Base-by-base conservation (phyloP, 495 filamentous ascomycete species). In the Xylaria flabelliformis region DNA sequence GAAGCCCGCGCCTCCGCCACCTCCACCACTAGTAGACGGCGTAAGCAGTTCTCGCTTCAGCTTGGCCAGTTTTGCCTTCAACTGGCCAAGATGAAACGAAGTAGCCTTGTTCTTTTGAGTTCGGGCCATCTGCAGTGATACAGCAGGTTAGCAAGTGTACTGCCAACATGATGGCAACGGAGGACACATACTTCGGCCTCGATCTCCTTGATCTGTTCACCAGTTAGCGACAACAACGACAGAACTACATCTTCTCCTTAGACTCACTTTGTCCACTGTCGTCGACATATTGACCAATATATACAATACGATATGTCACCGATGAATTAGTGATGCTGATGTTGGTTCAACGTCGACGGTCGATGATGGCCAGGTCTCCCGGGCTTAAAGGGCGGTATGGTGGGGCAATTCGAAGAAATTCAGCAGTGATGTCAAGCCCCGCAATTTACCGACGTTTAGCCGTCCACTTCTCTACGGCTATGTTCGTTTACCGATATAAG, bases 51-150 rank as follows among this genome's bases (percentile, higher is more conserved):
- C 96, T 82, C 93, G 89, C 85, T 97, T 97, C 77, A 99, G 85
- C 84, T 98, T 99, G 26, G 96, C 95, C 80, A 99, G 92, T 84
- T 99, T 99, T 58, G 96, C 96, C 84, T 99, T 99, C 77, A 99
- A 85, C 86, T 98, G 96, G 78, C 94, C 94, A 72, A 90, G 78
- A 81, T 90, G 88, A 76, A 91, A 99, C 42, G 94, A 95, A 17
- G 96, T 99, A 50, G 93, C 93, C 84, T 99, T 98, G 82, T 98
- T 98, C 85, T 98, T 98, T 81, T 98, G 96, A 76, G 95, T 98
- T 82, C 89, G 89, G 83, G 94, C 93, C 95, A 97, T 97, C 90
- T 94, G 73, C 73, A 58, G 67, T 69, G 59, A 53, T 50, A 74
- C 13, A 73, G 34, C 44, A 29, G 21, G 24, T 68, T 53, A 74